Evolutionary conservation across 495 filamentous ascomycete species (phyloP), one percentile per base, ranked within the genome.

Genomic region (Neurospora terricola): DNA sequence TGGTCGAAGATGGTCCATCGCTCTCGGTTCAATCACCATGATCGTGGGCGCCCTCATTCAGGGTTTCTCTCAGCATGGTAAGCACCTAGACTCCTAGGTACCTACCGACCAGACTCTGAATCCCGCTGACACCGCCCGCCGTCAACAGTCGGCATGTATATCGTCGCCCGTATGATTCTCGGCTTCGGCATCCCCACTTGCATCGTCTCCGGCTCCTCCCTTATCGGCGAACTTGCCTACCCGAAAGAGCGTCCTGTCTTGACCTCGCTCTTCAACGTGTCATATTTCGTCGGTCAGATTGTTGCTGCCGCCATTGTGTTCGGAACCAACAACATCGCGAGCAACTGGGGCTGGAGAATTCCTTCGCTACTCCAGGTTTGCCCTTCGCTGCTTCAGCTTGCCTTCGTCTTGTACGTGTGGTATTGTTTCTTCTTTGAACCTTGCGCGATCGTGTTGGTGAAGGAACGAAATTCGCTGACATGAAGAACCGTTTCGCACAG

Each of bases 241-340:
- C 91, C 90, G 23, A 90, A 89, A 76, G 89, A 92, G 76, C 87
- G 90, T 73, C 83, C 88, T 14, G 84, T 90, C 48, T 77, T 93
- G 73, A 92, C 88, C 5, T 90, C 88, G 37, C 86, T 92, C 10
- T 92, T 91, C 84, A 92, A 92, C 78, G 86, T 83, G 18, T 83
- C 86, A 8, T 92, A 88, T 79, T 93, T 85, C 83, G 81, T 90
- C 69, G 90, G 90, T 6, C 84, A 87, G 71, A 87, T 91, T 69
- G 80, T 87, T n/a, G 90, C 90, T 10, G 88, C 89, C 0, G 86
- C 83, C 18, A 87, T 91, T 21, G 84, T 83, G 14, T 84, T 90
- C 37, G 89, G 88, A 5, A 91, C 90, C 6, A 86, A 88, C 77
- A 82, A 77, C 37, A 88, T 91, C 66, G 7, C 78, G 10, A 84